phyloP scores from a whole-genome alignment of 1,139 yeast species.

The Suhomyces guaymorum region DNA sequence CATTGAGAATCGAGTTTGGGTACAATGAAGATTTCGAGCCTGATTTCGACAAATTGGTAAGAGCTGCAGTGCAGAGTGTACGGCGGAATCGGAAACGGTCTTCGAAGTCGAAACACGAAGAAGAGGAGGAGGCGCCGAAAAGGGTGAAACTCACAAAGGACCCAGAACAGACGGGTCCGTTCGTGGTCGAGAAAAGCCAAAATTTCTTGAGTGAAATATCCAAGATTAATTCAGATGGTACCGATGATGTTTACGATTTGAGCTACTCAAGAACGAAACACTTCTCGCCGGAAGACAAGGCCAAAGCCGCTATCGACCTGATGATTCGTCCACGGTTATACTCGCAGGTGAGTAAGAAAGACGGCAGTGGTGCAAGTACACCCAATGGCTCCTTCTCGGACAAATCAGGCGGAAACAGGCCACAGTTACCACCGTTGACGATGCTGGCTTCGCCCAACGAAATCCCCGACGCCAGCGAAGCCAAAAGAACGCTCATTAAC shows the following conservation, averaged over 20 bases:
- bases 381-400: not conserved
- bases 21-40: conserved; percentile 56
- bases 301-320: conserved; percentile 39
- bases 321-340: conserved; percentile 38
- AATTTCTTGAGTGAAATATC: conserved; percentile 40
- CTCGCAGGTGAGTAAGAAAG: not conserved
- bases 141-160: too few species aligned
- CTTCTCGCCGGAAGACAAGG: conserved; percentile 36
- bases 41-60: conserved; percentile 85
- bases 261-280: conserved; percentile 35
- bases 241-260: conserved; percentile 35
- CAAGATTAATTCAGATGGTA: conserved; percentile 35
- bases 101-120: conserved; percentile 27
- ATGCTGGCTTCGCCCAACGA: conserved; percentile 8
- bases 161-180: too few species aligned
- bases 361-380: not conserved
- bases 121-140: too few species aligned
- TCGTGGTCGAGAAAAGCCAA: too few species aligned
- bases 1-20: conserved; percentile 72
- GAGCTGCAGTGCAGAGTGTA: conserved; percentile 84
- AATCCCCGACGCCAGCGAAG: conserved; percentile 18
- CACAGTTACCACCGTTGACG: conserved; percentile 14
- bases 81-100: conserved; percentile 48
- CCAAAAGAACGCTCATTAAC: conserved; percentile 31
- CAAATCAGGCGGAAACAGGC: not conserved